These are phyloP conservation scores for Caloboletus firmus DNA, from an alignment of 1,284 basidiomycete genomes.

Conservation along the genomic window DNA sequence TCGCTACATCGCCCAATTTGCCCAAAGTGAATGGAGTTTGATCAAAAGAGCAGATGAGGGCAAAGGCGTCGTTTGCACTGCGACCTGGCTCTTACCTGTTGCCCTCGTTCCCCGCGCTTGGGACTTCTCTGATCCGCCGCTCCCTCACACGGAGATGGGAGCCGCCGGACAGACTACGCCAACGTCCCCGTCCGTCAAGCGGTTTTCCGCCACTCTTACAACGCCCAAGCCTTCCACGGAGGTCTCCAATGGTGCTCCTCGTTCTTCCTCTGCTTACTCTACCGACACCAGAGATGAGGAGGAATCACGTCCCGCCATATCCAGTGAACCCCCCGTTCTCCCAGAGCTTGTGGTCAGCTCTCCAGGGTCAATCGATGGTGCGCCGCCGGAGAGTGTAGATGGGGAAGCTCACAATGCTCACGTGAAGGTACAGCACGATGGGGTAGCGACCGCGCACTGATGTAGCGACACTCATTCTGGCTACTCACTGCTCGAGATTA, in stretches of 20 bases:
- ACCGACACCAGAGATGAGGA: conserved; percentile 27
- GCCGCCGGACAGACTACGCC: conserved; percentile 22
- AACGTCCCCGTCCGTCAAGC: conserved; percentile 24
- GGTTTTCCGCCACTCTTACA: conserved; percentile 29
- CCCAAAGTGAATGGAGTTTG: conserved; percentile 66
- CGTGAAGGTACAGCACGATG: conserved; percentile 24
- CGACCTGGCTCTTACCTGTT: conserved; percentile 81
- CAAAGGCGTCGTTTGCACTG: conserved; percentile 76
- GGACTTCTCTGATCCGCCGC: conserved; percentile 60
- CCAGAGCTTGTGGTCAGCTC: conserved; percentile 39
- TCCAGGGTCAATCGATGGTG: conserved; percentile 35
- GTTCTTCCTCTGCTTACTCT: conserved; percentile 34
- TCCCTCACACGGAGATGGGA: conserved; percentile 24
- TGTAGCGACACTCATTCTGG: neutral
- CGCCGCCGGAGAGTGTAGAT: conserved; percentile 17
- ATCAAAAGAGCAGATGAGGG: conserved; percentile 67
- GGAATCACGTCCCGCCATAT: conserved; percentile 27
- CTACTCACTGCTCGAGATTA: neutral
- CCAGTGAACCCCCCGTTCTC: conserved; percentile 36
- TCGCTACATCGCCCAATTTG: conserved; percentile 73
- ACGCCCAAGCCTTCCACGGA: conserved; percentile 37
- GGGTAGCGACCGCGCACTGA: conserved; percentile 25
- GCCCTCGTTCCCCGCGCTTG: conserved; percentile 74
- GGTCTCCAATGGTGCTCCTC: conserved; percentile 15
- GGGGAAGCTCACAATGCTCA: conserved; percentile 15